Evolutionary conservation across 208 protist genomes (phyloP).

Genomic region (Crithidia thermophila): DNA sequence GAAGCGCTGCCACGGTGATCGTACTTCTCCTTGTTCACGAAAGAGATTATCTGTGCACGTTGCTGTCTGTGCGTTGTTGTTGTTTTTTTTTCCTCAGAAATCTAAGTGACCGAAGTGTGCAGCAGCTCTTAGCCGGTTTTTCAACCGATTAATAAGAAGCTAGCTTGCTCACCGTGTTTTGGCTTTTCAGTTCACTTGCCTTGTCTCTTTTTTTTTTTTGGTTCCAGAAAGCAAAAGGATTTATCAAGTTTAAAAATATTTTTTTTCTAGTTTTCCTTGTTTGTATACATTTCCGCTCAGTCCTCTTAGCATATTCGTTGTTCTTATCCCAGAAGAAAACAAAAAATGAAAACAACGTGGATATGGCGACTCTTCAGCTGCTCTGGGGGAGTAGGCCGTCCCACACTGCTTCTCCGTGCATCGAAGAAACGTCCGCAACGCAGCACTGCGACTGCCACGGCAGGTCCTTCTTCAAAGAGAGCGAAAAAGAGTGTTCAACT

Average conservation of each 20-base stretch:
- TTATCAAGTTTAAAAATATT: no score
- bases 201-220: not conserved
- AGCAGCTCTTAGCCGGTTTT: conserved; percentile 42
- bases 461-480: no score
- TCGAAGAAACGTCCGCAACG: no score
- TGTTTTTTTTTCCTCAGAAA: not conserved
- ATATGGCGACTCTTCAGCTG: no score
- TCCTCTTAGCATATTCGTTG: not conserved
- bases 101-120: conserved; percentile 2
- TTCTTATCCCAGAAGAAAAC: not conserved
- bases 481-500: no score
- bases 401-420: no score
- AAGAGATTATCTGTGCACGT: not conserved
- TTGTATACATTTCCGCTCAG: not conserved
- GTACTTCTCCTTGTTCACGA: no score
- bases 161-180: not conserved
- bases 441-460: no score
- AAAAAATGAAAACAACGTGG: not conserved
- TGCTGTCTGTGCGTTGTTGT: not conserved
- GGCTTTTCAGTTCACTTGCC: not conserved
- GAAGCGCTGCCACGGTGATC: no score
- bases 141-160: conserved; percentile 49
- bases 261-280: conserved; percentile 4
- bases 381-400: no score
- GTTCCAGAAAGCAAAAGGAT: no score